Evolutionary conservation across 225 moss, liverwort and hornwort genomes (phyloP).

Genomic region (Marchantia polymorpha): DNA sequence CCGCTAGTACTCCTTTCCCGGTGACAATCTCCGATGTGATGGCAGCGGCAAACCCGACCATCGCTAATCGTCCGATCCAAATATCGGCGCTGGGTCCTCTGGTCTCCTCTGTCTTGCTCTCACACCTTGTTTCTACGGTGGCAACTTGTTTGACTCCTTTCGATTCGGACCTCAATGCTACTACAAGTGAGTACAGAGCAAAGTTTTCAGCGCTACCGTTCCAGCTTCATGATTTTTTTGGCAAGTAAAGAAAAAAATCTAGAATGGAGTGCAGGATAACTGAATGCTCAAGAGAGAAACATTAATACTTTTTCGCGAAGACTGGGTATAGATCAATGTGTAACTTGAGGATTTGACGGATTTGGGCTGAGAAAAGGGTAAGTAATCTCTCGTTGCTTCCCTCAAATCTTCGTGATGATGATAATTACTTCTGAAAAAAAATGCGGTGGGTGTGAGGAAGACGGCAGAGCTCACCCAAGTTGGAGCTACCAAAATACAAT

Average conservation of each 20-base stretch:
- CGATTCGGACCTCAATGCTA: constrained; percentile 2
- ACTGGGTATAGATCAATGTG: too few relatives aligned
- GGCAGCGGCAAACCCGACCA: constrained; percentile 69
- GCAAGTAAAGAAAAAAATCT: background rate
- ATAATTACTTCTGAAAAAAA: too few relatives aligned
- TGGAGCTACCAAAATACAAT: background rate
- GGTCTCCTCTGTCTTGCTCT: constrained; percentile 32
- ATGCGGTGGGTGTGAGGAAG: too few relatives aligned
- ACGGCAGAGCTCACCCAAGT: background rate
- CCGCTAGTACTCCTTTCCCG: constrained; percentile 91
- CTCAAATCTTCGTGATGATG: too few relatives aligned
- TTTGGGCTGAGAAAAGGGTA: too few relatives aligned
- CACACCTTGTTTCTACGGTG: constrained; percentile 32
- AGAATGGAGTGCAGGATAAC: background rate
- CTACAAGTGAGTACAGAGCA: constrained; percentile 11
- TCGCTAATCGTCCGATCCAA: constrained; percentile 88
- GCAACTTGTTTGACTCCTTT: constrained; percentile 14
- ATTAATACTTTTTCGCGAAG: too few relatives aligned
- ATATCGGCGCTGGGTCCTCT: constrained; percentile 56
- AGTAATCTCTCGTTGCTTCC: too few relatives aligned
- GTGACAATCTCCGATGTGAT: constrained; percentile 63
- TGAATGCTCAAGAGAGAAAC: background rate
- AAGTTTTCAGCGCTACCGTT: background rate
- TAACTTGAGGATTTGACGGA: too few relatives aligned
- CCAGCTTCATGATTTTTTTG: background rate